phyloP scores from a whole-genome alignment of 306 rosid species.

The Pueraria montana region DNA sequence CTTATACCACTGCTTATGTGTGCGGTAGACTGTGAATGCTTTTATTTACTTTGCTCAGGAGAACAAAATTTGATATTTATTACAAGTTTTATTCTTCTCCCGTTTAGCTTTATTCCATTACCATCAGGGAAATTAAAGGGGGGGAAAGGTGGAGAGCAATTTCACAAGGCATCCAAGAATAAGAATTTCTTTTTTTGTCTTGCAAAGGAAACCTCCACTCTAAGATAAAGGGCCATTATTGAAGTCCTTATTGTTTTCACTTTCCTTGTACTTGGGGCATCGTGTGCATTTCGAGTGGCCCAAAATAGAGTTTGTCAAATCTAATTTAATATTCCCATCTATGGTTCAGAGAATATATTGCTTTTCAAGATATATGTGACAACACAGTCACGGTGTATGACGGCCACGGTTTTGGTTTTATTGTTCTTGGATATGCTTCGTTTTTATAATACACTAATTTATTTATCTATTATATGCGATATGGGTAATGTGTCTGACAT shows the following conservation, averaged over 20 bases:
- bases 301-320: neutral
- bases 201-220: neutral
- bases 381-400: neutral
- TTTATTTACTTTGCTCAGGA: neutral
- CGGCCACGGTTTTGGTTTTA: neutral
- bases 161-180: neutral
- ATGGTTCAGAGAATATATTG: neutral
- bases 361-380: neutral
- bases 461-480: neutral
- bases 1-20: too few relatives aligned
- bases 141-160: neutral
- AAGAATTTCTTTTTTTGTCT: slow-evolving; percentile 18
- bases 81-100: neutral
- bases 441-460: neutral
- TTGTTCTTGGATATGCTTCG: neutral
- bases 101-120: neutral
- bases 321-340: neutral
- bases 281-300: neutral
- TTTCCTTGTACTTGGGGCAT: neutral
- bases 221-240: slow-evolving; percentile 6
- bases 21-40: too few relatives aligned
- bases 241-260: too few relatives aligned
- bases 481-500: neutral
- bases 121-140: neutral
- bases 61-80: neutral